Conservation (phyloP, 768 basidiomycete genomes). For the Calocybe cyanea region DNA sequence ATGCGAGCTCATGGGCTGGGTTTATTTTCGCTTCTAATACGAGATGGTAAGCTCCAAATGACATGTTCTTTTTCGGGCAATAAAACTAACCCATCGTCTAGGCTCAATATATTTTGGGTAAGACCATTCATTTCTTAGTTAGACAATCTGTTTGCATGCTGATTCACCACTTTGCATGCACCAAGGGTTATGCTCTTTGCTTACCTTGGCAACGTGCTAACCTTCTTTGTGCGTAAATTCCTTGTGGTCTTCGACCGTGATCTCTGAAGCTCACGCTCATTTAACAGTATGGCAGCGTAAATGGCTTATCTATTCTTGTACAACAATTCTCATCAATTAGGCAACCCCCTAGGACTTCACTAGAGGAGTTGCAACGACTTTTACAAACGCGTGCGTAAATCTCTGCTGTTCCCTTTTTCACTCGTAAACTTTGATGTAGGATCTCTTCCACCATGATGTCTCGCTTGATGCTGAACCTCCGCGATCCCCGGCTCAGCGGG, state of each 20-base stretch:
- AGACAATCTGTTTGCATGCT: not conserved
- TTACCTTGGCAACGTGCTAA: slow-evolving; percentile 34
- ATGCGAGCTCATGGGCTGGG: slow-evolving; percentile 16
- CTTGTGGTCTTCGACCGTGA: not conserved
- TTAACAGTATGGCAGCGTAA: slow-evolving; percentile 25
- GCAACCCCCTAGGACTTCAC: slow-evolving; percentile 23
- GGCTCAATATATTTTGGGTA: slow-evolving; percentile 39
- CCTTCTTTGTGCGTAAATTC: slow-evolving; percentile 27
- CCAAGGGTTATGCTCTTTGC: slow-evolving; percentile 35
- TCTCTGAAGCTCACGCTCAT: not conserved
- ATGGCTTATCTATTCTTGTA: not conserved
- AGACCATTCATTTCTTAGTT: not conserved
- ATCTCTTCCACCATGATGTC: slow-evolving; percentile 36
- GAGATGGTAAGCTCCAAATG: slow-evolving; percentile 37
- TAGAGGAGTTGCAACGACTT: slow-evolving; percentile 27
- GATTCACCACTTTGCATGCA: not conserved
- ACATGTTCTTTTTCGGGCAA: not conserved
- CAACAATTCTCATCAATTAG: too few species aligned
- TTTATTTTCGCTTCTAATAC: slow-evolving; percentile 30
- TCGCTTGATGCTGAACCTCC: slow-evolving; percentile 37
- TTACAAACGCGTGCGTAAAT: slow-evolving; percentile 31
- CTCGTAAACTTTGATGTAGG: slow-evolving; percentile 15
- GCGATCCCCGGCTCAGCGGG: slow-evolving; percentile 22
- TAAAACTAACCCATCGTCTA: slow-evolving; percentile 7
- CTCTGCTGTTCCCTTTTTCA: not conserved